Conservation (phyloP, 208 protist species). For the Borovskyia barvae region DNA sequence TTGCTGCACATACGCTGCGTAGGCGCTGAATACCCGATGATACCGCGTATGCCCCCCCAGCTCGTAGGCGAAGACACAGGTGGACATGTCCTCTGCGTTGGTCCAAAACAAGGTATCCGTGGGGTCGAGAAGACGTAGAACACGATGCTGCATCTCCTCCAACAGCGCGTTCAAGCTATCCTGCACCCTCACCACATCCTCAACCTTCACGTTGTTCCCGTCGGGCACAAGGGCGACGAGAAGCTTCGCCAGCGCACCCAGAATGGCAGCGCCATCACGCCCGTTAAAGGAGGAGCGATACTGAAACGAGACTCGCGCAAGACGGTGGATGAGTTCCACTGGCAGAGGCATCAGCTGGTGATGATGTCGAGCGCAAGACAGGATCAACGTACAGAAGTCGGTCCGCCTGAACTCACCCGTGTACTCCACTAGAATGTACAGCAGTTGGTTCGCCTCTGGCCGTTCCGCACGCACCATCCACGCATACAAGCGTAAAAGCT, state of each 20-base stretch:
- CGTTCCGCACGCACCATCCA: conserved; percentile 80
- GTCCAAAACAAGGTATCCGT: conserved; percentile 46
- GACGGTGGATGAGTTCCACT: conserved; percentile 44
- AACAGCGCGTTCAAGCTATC: conserved; percentile 60
- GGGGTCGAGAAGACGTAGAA: conserved; percentile 53
- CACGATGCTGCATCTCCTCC: conserved; percentile 60
- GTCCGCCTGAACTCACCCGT: conserved; percentile 39
- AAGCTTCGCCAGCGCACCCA: conserved; percentile 51
- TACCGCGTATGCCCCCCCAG: conserved; percentile 67
- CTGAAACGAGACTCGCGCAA: conserved; percentile 41
- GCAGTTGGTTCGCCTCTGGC: conserved; percentile 46
- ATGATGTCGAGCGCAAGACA: conserved; percentile 63
- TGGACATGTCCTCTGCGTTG: conserved; percentile 53
- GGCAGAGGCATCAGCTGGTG: conserved; percentile 57
- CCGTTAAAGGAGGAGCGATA: conserved; percentile 47
- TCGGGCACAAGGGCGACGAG: conserved; percentile 38
- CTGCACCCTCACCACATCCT: conserved; percentile 44
- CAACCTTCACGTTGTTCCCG: conserved; percentile 34
- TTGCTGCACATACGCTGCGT: conserved; percentile 50
- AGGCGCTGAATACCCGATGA: conserved; percentile 55
- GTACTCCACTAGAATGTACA: conserved; percentile 56
- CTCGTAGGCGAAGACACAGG: conserved; percentile 81
- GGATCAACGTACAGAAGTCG: conserved; percentile 57
- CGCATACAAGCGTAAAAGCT: conserved; percentile 66
- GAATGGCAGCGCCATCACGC: conserved; percentile 44